Conservation (phyloP, 176 grass and related monocot species). For the Thinopyrum elongatum region DNA sequence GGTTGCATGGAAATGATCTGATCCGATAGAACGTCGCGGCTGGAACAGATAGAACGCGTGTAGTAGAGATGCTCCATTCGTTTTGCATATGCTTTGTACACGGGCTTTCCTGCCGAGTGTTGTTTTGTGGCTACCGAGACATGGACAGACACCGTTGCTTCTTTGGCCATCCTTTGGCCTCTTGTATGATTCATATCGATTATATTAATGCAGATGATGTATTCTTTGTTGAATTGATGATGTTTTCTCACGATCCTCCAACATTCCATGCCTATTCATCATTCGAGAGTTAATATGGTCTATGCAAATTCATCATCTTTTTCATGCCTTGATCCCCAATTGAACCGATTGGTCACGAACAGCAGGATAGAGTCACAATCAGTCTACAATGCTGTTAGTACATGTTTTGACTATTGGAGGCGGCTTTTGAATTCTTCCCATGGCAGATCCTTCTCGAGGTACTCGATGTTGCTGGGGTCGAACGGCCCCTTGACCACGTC, state of each 20-base stretch:
- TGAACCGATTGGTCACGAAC: background rate
- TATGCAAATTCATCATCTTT: no score
- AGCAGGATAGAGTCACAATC: background rate
- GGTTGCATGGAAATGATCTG: conserved; percentile 89
- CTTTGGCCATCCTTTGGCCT: conserved; percentile 36
- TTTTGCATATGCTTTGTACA: conserved; percentile 27
- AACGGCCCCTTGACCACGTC: conserved; percentile 77
- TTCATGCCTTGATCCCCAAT: background rate
- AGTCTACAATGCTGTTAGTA: background rate
- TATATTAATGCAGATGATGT: conserved; percentile 27
- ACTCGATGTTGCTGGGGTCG: conserved; percentile 63
- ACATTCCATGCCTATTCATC: no score
- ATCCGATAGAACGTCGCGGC: background rate
- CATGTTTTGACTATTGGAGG: conserved; percentile 18
- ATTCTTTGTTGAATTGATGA: conserved; percentile 18
- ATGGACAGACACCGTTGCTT: background rate
- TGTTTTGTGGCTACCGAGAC: conserved; percentile 12
- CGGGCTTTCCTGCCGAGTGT: conserved; percentile 13
- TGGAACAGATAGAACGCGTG: conserved; percentile 17
- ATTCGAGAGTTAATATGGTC: no score
- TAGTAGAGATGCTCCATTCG: conserved; percentile 21
- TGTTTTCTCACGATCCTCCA: no score
- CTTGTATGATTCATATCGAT: conserved; percentile 17
- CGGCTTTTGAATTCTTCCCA: conserved; percentile 66
- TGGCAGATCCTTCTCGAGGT: conserved; percentile 60